A percentile compares a stretch with the other conserved stretches of the same genome.
Conservation (phyloP, 306 rosid genomes). For the Prosopis cineraria region DNA sequence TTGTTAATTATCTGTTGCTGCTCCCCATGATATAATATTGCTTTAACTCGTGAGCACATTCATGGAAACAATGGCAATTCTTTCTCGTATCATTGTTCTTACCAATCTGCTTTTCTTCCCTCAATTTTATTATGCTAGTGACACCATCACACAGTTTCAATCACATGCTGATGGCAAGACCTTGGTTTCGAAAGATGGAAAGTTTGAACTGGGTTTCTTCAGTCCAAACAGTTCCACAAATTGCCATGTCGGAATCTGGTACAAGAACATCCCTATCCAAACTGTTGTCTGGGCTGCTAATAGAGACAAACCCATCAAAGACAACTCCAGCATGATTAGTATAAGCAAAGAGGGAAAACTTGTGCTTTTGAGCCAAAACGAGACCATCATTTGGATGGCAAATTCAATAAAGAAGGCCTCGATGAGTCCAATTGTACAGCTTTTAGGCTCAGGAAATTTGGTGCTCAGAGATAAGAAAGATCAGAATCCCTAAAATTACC, state of each 20-base stretch:
- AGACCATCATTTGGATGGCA: slow-evolving; percentile 40
- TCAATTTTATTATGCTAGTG: neutral
- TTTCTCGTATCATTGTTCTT: neutral
- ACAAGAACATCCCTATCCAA: slow-evolving; percentile 23
- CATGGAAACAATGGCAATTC: neutral
- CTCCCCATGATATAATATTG: no score
- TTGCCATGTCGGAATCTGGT: slow-evolving; percentile 58
- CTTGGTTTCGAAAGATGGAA: neutral
- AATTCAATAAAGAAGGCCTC: neutral
- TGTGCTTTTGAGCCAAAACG: slow-evolving; percentile 27
- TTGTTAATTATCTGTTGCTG: no score
- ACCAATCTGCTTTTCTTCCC: no score
- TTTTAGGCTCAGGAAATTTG: slow-evolving; percentile 45
- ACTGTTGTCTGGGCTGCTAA: slow-evolving; percentile 60
- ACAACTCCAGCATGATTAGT: slow-evolving; percentile 37
- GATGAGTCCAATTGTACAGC: slow-evolving; percentile 23
- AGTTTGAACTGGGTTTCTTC: slow-evolving; percentile 15
- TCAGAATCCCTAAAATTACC: neutral
- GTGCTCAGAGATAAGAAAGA: slow-evolving; percentile 39
- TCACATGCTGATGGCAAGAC: neutral
- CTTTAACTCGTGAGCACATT: neutral
- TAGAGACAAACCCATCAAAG: slow-evolving; percentile 37
- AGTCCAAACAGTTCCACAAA: neutral
- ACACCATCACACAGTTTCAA: neutral
- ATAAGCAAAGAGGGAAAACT: slow-evolving; percentile 27